These are phyloP conservation scores for Clavispora vitiphila DNA, from an alignment of 805 yeast genomes.

Conservation along the genomic window DNA sequence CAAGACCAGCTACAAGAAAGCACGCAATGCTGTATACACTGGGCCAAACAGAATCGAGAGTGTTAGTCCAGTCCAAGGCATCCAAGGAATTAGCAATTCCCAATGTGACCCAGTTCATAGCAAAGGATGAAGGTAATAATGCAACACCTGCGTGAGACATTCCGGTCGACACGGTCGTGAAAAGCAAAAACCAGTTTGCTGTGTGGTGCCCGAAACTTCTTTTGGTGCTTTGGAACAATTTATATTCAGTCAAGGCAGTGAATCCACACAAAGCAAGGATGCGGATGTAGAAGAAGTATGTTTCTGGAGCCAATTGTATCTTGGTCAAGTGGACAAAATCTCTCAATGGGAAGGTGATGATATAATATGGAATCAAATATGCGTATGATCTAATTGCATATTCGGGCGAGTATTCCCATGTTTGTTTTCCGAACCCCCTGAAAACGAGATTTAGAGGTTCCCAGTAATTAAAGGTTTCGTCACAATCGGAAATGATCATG, in stretches of 20 bases:
- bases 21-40: conserved; percentile 21
- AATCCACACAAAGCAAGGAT: conserved; percentile 31
- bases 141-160: conserved; percentile 86
- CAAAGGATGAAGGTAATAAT: conserved; percentile 78
- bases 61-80: conserved; percentile 10
- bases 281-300: conserved; percentile 53
- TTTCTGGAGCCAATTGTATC: conserved; percentile 18
- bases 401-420: conserved; percentile 95
- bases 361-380: conserved; percentile 52
- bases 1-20: conserved; percentile 61
- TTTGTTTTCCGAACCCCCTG: conserved; percentile 84
- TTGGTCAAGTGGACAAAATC: conserved; percentile 11
- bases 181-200: conserved; percentile 60
- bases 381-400: conserved; percentile 86
- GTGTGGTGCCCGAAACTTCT: conserved; percentile 29
- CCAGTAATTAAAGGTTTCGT: conserved; percentile 90
- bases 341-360: conserved; percentile 21
- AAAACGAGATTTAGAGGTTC: conserved; percentile 80
- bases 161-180: conserved; percentile 66
- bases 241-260: conserved; percentile 48
- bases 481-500: conserved; percentile 85
- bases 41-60: conserved; percentile 6
- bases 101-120: conserved; percentile 44
- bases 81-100: conserved; percentile 38
- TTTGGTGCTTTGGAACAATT: conserved; percentile 40